Evolutionary conservation across 257 asterid species (phyloP).

Genomic region (Solanum paucissectum): DNA sequence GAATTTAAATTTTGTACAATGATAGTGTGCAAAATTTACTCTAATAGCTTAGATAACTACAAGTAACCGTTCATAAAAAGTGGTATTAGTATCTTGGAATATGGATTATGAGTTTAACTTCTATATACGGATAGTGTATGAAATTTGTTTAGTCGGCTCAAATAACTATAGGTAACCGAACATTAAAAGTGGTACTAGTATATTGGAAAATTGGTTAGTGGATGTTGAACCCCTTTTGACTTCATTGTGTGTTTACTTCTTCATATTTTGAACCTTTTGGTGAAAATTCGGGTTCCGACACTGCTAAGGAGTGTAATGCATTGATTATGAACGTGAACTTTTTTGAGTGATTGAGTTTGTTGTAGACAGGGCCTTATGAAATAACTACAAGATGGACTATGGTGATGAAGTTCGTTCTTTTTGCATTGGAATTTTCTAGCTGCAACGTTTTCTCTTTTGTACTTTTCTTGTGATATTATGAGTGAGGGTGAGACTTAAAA

Average conservation of each 20-base stretch:
- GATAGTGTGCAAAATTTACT: not conserved
- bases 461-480: too few species aligned
- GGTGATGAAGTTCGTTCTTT: conserved; percentile 63
- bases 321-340: not conserved
- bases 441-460: too few species aligned
- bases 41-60: not conserved
- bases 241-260: not conserved
- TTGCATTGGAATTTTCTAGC: not conserved
- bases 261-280: not conserved
- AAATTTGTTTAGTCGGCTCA: not conserved
- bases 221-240: not conserved
- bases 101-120: not conserved
- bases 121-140: not conserved
- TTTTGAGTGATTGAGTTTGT: conserved; percentile 20
- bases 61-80: not conserved
- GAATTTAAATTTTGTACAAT: not conserved
- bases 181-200: not conserved
- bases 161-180: accelerated
- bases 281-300: not conserved
- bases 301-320: not conserved
- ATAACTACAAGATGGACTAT: conserved; percentile 91
- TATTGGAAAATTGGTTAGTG: not conserved
- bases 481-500: too few species aligned
- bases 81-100: not conserved
- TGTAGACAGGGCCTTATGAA: conserved; percentile 87